Evolutionary conservation across 192 early-diverging fungal genomes (phyloP), one percentile per base, ranked within the genome.

Genomic region (Jimgerdemannia lactiflua): DNA sequence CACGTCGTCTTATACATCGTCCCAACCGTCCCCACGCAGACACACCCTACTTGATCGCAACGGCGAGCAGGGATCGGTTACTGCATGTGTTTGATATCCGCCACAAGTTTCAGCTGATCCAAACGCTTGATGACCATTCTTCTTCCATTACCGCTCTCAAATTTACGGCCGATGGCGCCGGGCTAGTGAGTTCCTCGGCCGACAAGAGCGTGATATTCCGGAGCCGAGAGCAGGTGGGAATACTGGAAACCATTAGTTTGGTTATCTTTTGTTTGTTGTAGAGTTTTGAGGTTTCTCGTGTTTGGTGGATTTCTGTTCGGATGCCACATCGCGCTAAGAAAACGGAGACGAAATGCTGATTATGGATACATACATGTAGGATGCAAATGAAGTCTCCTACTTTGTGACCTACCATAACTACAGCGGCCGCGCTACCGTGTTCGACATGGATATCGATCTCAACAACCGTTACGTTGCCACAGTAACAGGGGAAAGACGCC

Each of bases 131-230:
- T 49, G 94, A 95, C 70, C 94, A 95, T 71, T 93, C 94, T 64
- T 93, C 93, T 2, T 93, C 94, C 1, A 91, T 95, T 3, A 94
- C 92, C 4, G 81, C 86, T 29, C 88, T 95, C 54, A 83, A 84
- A 68, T 95, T 95, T 75, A 81, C 88, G 4, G 83, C 85, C 65
- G 78, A 84, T 69, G 94, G 92, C 17, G 81, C 78, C 20, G 87
- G 84, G 39, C 81, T 95, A 42, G 84, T 95, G 63, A 95, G 92
- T 70, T 94, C 91, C 77, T 92, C 87, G 8, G 93, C 93, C 8
- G 94, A 95, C 74, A 95, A 95, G 81, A 91, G 92, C 20, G 79
- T 95, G 4, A 90, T 93, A 4, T 95, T 95, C 70, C 85, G 94
- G 42, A 78, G 75, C 66, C 71, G 68, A 29, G 72, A 67, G 18